These are phyloP conservation scores for Leccinellum rugosiceps DNA, from an alignment of 768 basidiomycete genomes.

Conservation along the genomic window DNA sequence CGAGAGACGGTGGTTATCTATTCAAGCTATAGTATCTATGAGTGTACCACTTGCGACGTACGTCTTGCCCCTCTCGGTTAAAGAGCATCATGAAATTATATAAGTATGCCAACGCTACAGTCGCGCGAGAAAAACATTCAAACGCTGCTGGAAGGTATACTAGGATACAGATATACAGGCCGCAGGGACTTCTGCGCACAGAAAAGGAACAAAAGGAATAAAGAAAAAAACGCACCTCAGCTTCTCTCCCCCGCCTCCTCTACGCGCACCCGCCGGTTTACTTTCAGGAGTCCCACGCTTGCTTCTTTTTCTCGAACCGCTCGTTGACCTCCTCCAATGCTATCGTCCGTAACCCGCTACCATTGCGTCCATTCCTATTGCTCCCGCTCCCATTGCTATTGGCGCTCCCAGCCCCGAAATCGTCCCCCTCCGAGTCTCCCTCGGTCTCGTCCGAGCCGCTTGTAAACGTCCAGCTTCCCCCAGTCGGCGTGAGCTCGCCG, in stretches of 20 bases:
- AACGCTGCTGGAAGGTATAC: slow-evolving; percentile 15
- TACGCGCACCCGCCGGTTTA: neutral
- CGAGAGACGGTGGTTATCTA: slow-evolving; percentile 67
- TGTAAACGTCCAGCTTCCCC: slow-evolving; percentile 70
- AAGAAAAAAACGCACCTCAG: neutral
- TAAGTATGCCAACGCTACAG: slow-evolving; percentile 11
- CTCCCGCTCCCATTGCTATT: neutral
- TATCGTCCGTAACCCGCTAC: slow-evolving; percentile 24
- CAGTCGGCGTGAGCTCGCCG: slow-evolving; percentile 57
- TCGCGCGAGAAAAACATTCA: slow-evolving; percentile 1
- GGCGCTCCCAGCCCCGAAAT: slow-evolving; percentile 20
- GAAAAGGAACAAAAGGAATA: neutral
- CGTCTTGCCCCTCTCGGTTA: neutral
- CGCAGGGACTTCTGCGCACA: neutral
- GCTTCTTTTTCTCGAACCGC: slow-evolving; percentile 18
- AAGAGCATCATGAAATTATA: slow-evolving; percentile 13
- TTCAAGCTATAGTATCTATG: slow-evolving; percentile 36
- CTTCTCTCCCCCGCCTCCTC: neutral
- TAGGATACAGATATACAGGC: slow-evolving; percentile 9
- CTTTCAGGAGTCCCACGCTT: slow-evolving; percentile 15
- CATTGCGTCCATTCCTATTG: slow-evolving; percentile 13
- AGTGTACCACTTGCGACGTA: neutral
- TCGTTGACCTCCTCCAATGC: slow-evolving; percentile 25
- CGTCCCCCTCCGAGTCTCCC: slow-evolving; percentile 32
- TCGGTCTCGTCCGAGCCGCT: slow-evolving; percentile 34